Base-by-base conservation (phyloP, 441 rosid genomes). In the Aquilaria agallochum region DNA sequence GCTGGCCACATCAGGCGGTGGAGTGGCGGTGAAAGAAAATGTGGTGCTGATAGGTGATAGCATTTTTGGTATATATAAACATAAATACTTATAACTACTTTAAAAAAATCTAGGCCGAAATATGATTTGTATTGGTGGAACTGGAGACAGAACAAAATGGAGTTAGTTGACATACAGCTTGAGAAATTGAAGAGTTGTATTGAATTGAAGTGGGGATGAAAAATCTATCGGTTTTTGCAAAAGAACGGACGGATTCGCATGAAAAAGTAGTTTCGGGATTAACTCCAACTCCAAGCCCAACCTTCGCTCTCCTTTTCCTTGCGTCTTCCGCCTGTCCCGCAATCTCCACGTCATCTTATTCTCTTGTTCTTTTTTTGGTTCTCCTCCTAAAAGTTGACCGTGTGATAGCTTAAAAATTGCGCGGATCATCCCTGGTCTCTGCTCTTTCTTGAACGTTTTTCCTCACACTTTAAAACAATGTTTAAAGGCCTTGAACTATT, bases 251-350 rank as follows among this genome's bases (percentile, higher is more conserved):
- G 7, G 15, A 36, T 1, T 36, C 42, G 42, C 7, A 36, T 1
- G 42, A 36, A 34, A 36, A 36, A 36, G 42, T 36, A 4, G 42
- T 36, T 36, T 36, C 6, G 42, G 42, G 42, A 36, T 7, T 36
- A 3, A 36, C 42, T 36, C 42, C 42, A 36, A 36, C 13, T 5
- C 20, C 53, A 7, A n/a, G 2, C 15, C 9, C 50, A 4, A 47
- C 13, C 50, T 47, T n/a, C 50, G 13, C 50, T 9, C 11, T 1
- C 53, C 53, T 2, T 20, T 20, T 12, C 36, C 27, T 70, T 34
- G 66, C 54, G 63, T 20, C 53, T 55, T 65, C 81, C 76, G 76
- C 64, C 76, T 65, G 64, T 71, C 62, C 64, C 77, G 75, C 68
- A 73, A 3, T 60, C 30, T 60, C 64, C 73, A 64, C 59, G 61